A percentile compares a stretch with the other conserved stretches of the same genome.
phyloP scores from a whole-genome alignment of 768 basidiomycete species.

The Clitopilus passeckerianus region DNA sequence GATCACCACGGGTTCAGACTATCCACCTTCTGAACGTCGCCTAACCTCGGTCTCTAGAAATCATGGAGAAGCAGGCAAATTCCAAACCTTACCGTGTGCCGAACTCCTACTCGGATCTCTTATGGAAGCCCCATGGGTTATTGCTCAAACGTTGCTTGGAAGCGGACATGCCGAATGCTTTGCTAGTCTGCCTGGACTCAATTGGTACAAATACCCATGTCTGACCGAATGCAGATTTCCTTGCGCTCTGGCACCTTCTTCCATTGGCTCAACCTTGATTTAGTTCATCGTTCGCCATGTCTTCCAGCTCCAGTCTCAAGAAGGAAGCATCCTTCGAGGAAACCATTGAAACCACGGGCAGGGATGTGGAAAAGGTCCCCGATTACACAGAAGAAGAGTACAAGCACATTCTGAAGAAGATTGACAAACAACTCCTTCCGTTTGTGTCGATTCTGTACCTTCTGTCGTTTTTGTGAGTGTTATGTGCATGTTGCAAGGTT shows the following conservation, averaged over 20 bases:
- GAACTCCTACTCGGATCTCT: conserved; percentile 1
- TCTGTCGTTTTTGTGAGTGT: conserved; percentile 40
- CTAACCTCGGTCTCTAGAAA: not conserved
- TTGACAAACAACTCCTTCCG: conserved; percentile 39
- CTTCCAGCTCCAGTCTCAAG: not conserved
- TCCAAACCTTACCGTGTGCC: not conserved
- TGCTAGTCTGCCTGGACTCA: not conserved
- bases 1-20: not conserved
- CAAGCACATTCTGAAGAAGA: conserved; percentile 29
- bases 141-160: not conserved
- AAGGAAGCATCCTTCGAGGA: conserved; percentile 6
- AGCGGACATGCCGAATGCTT: not conserved
- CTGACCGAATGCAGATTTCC: not conserved
- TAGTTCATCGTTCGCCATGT: not conserved
- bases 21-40: not conserved
- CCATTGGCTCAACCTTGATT: not conserved
- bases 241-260: not conserved
- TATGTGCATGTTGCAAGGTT: not conserved
- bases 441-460: conserved; percentile 40
- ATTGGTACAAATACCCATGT: not conserved
- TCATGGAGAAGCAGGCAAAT: not conserved
- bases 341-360: not conserved
- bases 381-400: conserved; percentile 15
- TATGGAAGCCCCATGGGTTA: not conserved
- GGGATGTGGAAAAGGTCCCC: conserved; percentile 1